These are phyloP conservation scores for Diddensiella transvaalensis DNA, from an alignment of 805 yeast species.

Conservation along the genomic window DNA sequence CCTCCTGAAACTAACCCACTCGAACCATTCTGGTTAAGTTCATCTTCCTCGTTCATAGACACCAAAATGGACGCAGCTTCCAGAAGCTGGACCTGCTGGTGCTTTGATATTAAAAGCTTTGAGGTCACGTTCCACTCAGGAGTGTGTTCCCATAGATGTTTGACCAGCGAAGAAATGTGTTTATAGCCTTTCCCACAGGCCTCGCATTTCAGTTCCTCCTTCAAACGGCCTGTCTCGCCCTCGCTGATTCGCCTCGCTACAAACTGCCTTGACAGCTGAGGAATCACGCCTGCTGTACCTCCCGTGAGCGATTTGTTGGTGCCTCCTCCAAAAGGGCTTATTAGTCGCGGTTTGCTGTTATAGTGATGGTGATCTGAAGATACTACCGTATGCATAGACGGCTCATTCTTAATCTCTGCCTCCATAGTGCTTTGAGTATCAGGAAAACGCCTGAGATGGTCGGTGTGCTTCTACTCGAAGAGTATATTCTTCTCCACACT, in stretches of 20 bases:
- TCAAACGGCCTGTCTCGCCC: conserved; percentile 80
- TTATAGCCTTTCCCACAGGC: conserved; percentile 91
- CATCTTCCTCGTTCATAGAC: conserved; percentile 55
- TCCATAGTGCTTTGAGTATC: no score
- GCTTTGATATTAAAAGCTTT: conserved; percentile 75
- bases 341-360: background rate
- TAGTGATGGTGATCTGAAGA: background rate
- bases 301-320: background rate
- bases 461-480: no score
- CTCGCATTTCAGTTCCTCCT: conserved; percentile 82
- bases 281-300: conserved; percentile 10
- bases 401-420: background rate
- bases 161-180: conserved; percentile 82
- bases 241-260: conserved; percentile 81
- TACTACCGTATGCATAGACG: background rate
- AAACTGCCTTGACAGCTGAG: conserved; percentile 42
- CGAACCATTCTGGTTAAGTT: conserved; percentile 13
- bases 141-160: conserved; percentile 90
- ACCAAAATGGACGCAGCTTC: conserved; percentile 72
- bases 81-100: conserved; percentile 79
- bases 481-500: background rate
- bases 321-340: background rate
- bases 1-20: background rate
- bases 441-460: no score
- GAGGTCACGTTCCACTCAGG: conserved; percentile 91